Percentiles rank a stretch among this genome's conserved stretches.
These are phyloP conservation scores for Cytospora chrysosperma DNA, from an alignment of 2,329 filamentous ascomycete genomes.

Conservation along the genomic window DNA sequence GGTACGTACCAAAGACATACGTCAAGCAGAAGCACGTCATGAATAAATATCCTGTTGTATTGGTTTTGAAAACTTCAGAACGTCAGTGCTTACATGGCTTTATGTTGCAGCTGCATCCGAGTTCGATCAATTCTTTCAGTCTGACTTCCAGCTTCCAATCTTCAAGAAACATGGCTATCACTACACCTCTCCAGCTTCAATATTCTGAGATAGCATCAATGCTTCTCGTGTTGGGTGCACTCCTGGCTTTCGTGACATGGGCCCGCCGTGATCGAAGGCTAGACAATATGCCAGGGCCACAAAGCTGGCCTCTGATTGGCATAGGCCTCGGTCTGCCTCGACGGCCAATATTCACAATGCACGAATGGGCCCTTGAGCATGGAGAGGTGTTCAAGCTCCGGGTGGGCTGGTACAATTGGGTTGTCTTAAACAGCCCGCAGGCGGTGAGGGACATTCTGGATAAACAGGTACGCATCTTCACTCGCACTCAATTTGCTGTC, in stretches of 20 bases:
- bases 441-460: constrained; percentile 46
- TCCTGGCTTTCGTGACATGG: constrained; percentile 3
- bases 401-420: constrained; percentile 46
- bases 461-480: constrained; percentile 27
- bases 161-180: neutral
- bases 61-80: neutral
- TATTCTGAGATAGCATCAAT: neutral
- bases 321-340: constrained; percentile 9
- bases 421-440: constrained; percentile 42
- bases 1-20: neutral
- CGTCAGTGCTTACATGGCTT: neutral
- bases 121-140: neutral
- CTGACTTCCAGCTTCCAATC: neutral
- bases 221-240: neutral
- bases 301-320: constrained; percentile 4
- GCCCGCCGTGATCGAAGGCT: constrained; percentile 8
- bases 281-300: constrained; percentile 4
- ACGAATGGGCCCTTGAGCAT: constrained; percentile 39
- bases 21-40: neutral
- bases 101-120: neutral
- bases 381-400: constrained; percentile 46
- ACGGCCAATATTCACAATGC: neutral
- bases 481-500: too few species aligned
- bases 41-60: neutral
- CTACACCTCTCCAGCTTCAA: neutral